Evolutionary conservation across 345 rosid species (phyloP).

Genomic region (Angophora floribunda): DNA sequence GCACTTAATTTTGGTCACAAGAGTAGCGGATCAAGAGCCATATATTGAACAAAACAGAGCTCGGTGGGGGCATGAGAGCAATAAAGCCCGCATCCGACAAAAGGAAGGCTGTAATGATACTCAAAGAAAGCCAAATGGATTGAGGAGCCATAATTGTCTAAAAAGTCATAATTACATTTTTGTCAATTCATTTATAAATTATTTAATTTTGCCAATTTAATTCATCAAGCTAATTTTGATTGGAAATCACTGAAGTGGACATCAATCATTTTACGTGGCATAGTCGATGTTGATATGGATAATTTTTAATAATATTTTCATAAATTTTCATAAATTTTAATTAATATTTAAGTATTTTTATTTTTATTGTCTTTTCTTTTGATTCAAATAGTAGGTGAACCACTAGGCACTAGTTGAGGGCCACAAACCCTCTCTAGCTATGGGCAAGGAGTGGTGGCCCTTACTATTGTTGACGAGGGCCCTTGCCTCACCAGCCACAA

Average conservation of each 20-base stretch:
- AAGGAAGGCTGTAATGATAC: background rate
- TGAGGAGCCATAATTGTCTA: background rate
- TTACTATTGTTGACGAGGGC: background rate
- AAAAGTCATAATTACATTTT: background rate
- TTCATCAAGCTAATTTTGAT: background rate
- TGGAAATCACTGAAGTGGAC: rapidly evolving
- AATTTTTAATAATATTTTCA: too few relatives aligned
- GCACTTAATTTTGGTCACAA: background rate
- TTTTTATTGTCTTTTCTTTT: too few relatives aligned
- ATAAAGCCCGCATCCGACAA: background rate
- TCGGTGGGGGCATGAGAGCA: background rate
- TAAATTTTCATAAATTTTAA: rapidly evolving
- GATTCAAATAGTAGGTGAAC: rapidly evolving
- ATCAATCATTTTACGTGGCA: rapidly evolving
- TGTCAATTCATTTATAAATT: too few relatives aligned
- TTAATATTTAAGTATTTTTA: too few relatives aligned
- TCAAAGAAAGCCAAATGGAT: background rate
- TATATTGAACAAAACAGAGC: background rate
- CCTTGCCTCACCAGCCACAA: background rate
- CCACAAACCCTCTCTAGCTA: rapidly evolving
- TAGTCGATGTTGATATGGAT: too few relatives aligned
- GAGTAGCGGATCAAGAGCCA: background rate
- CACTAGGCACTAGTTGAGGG: background rate
- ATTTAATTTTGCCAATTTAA: too few relatives aligned
- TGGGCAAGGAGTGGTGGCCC: background rate